Evolutionary conservation across 139 green algal species (phyloP).

Genomic region (Chlorella sp.): DNA sequence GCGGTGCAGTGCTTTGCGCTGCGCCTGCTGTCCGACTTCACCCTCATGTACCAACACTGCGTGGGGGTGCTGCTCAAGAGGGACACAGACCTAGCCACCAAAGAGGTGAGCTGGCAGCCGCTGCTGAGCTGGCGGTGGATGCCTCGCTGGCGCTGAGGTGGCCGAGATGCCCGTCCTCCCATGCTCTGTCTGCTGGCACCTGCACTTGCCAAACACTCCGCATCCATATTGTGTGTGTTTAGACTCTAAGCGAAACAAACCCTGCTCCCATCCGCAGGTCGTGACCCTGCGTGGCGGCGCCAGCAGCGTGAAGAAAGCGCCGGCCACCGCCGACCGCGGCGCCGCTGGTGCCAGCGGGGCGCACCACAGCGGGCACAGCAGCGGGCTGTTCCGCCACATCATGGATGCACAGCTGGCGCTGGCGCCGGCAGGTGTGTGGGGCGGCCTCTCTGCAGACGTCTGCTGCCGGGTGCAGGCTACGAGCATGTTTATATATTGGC

Average conservation of each 20-base stretch:
- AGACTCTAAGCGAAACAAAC: neutral
- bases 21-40: slow-evolving; percentile 86
- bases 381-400: slow-evolving; percentile 53
- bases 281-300: neutral
- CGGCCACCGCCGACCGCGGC: neutral
- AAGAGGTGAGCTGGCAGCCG: slow-evolving; percentile 15
- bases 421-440: slow-evolving; percentile 1
- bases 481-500: too few relatives aligned
- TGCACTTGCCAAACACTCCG: neutral
- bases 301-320: neutral
- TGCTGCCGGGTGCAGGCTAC: too few relatives aligned
- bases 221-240: too few relatives aligned
- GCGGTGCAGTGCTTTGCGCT: slow-evolving; percentile 75
- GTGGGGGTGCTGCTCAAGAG: slow-evolving; percentile 83
- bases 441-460: too few relatives aligned
- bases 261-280: neutral
- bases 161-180: neutral
- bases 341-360: slow-evolving; percentile 7
- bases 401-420: slow-evolving; percentile 75
- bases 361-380: neutral
- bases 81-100: slow-evolving; percentile 67
- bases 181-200: neutral
- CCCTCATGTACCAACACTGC: slow-evolving; percentile 77
- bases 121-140: neutral
- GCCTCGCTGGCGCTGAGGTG: neutral